phyloP scores from a whole-genome alignment of 1,139 yeast genomes.

The Fermentozyma sake region DNA sequence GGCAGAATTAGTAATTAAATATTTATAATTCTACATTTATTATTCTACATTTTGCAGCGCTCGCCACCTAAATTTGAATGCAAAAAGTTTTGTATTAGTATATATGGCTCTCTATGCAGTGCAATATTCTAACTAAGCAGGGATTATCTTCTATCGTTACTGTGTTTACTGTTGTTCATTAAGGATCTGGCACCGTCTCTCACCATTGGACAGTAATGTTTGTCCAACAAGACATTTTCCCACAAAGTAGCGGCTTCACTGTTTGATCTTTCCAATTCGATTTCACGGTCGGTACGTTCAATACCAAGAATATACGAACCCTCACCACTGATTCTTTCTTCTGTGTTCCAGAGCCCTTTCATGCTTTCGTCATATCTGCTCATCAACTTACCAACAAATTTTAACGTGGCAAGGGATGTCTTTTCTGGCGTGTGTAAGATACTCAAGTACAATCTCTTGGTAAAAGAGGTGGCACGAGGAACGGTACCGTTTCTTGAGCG shows the following conservation, averaged over 20 bases:
- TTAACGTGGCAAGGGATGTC: constrained; percentile 70
- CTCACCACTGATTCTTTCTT: constrained; percentile 65
- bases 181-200: constrained; percentile 46
- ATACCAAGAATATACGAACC: constrained; percentile 71
- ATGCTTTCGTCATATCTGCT: constrained; percentile 63
- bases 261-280: constrained; percentile 70
- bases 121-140: too few species aligned
- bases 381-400: constrained; percentile 72
- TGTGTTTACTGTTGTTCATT: constrained; percentile 34
- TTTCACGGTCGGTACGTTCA: constrained; percentile 45
- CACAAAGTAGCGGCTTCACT: constrained; percentile 86
- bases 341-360: constrained; percentile 77
- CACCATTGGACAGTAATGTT: constrained; percentile 82
- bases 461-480: constrained; percentile 74
- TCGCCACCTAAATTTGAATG: too few species aligned
- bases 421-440: constrained; percentile 82
- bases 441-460: constrained; percentile 68
- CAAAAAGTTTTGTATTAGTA: too few species aligned
- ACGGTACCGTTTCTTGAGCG: constrained; percentile 69
- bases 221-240: constrained; percentile 75
- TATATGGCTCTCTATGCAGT: too few species aligned
- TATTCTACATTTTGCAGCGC: not conserved
- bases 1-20: not conserved
- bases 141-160: constrained; percentile 3
- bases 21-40: not conserved